Conservation (phyloP, 2,329 filamentous ascomycete genomes). For the Ceratocystis smalleyi region DNA sequence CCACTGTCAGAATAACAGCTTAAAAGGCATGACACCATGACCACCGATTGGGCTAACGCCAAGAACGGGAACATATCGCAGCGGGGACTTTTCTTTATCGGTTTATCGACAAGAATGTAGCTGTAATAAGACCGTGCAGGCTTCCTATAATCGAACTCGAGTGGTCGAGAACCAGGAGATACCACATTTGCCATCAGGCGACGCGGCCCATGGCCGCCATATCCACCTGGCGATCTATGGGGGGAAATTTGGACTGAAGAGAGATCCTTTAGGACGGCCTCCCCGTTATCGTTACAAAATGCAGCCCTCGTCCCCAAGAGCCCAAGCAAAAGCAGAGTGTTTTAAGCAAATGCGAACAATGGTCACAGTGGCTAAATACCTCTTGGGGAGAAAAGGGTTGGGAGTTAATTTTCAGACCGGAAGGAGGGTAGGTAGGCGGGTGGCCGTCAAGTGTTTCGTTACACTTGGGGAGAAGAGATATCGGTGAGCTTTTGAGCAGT, state of each 20-base stretch:
- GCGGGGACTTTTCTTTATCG: constrained; percentile 26
- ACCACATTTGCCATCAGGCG: constrained; percentile 42
- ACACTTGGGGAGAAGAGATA: no score
- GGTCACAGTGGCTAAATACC: constrained; percentile 46
- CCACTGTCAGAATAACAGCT: constrained; percentile 40
- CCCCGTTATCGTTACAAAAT: constrained; percentile 28
- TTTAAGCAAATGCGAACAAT: constrained; percentile 54
- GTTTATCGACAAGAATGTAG: constrained; percentile 29
- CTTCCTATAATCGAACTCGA: constrained; percentile 49
- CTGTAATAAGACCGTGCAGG: constrained; percentile 30
- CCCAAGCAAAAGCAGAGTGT: constrained; percentile 49
- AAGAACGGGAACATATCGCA: constrained; percentile 42
- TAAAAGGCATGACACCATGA: constrained; percentile 47
- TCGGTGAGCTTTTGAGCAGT: no score
- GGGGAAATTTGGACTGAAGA: constrained; percentile 45
- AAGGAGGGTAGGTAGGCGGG: constrained; percentile 34
- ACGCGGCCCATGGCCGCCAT: constrained; percentile 47
- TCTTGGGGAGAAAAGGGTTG: constrained; percentile 32
- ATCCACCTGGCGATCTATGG: constrained; percentile 51
- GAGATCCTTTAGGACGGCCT: constrained; percentile 26
- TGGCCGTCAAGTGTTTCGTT: no score
- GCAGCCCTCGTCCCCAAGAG: constrained; percentile 33
- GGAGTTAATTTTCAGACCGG: no score
- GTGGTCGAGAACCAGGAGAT: constrained; percentile 54
- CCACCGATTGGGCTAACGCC: constrained; percentile 44